Base-by-base conservation (phyloP, 305 asterid genomes). In the Salvia sclarea region DNA sequence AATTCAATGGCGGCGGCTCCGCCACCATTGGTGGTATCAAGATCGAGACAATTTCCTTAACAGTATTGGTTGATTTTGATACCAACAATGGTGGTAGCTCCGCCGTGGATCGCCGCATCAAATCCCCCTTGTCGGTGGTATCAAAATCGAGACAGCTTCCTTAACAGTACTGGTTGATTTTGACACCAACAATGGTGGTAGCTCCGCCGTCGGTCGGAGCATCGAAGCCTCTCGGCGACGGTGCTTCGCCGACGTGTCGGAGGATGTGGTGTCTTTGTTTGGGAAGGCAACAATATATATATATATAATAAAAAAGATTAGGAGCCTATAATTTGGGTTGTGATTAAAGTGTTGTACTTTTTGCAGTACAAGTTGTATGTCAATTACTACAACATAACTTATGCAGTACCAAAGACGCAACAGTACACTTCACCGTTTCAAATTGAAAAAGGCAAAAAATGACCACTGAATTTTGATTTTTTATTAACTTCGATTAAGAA, bases 1-100 rank as follows among this genome's bases (percentile, higher is more conserved):
- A 35, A 8, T 4, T 16, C 1, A 20, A 44, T 47, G 59, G 41
- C 61, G 67, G 70, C 70, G 70, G 57, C 73, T 70, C 80, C 61
- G 80, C 80, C 78, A 79, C 83, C 83, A 79, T 79, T 75, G 83
- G 78, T 79, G 78, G 83, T 75, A 75, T 79, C 80, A 79, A 79
- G 74, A 61, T 61, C 64, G 31, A 17, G 28, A 4, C 24, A 38
- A 50, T 11, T 21, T 18, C 17, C n/a, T 45, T 6, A 13, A 20
- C 55, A 4, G n/a, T n/a, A n/a, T 8, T 37, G 43, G 10, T 31
- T 21, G 73, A 66, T 66, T 44, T 71, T 76, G 80, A 76, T 76
- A 76, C 77, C 74, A 71, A 31, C 80, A 76, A 76, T 18, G 67
- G 77, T 76, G 80, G 74, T 67, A 76, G 80, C 63, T 65, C 70